Evolutionary conservation across 148 eudicot genomes (phyloP).

Genomic region (Limonium bicolor): DNA sequence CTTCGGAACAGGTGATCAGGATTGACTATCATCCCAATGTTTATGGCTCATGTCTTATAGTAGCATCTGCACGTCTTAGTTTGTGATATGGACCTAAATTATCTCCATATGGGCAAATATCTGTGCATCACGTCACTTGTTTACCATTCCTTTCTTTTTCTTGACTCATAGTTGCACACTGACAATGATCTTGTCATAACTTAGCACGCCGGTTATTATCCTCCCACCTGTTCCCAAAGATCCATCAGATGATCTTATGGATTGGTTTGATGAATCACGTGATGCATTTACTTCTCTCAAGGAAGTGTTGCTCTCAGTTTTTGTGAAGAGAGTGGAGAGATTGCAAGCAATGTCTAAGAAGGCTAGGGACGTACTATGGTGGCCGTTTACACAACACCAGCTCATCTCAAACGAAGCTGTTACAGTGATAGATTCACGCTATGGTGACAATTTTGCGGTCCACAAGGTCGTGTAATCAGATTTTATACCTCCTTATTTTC

Average conservation of each 20-base stretch:
- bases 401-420: slow-evolving; percentile 62
- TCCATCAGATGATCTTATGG: slow-evolving; percentile 59
- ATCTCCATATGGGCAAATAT: too few species aligned
- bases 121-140: too few species aligned
- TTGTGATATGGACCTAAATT: background rate
- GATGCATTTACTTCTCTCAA: slow-evolving; percentile 48
- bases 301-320: slow-evolving; percentile 45
- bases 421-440: slow-evolving; percentile 93
- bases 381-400: slow-evolving; percentile 98
- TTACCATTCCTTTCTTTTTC: too few species aligned
- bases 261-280: slow-evolving; percentile 62
- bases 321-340: slow-evolving; percentile 47
- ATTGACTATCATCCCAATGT: too few species aligned
- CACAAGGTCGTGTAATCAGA: slow-evolving; percentile 75
- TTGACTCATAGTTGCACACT: too few species aligned
- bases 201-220: slow-evolving; percentile 73
- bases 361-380: slow-evolving; percentile 76
- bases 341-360: slow-evolving; percentile 55
- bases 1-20: slow-evolving; percentile 46
- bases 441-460: slow-evolving; percentile 79
- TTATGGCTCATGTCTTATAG: too few species aligned
- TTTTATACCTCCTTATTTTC: too few species aligned
- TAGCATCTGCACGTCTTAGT: too few species aligned
- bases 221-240: slow-evolving; percentile 84
- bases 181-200: slow-evolving; percentile 9